Percentiles rank a stretch among this genome's conserved stretches.
These are phyloP conservation scores for Beta corolliflora DNA, from an alignment of 179 eudicot genomes.

Conservation along the genomic window DNA sequence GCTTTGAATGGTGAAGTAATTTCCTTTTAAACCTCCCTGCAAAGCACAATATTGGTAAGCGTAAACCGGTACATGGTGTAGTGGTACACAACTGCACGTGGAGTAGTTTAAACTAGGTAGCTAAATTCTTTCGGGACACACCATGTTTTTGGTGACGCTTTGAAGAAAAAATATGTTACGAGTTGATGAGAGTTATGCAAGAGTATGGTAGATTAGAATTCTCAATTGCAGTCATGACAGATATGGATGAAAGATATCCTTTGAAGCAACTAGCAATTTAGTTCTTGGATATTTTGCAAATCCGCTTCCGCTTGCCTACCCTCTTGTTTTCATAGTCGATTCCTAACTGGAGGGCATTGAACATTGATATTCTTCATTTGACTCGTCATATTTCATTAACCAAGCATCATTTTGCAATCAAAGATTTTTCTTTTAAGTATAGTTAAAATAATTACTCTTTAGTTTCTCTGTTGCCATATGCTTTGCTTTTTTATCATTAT, in stretches of 20 bases:
- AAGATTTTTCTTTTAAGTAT: background rate
- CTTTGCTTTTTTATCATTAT: background rate
- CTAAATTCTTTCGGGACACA: background rate
- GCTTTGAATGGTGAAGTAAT: too few species aligned
- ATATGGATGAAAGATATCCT: background rate
- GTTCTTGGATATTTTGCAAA: background rate
- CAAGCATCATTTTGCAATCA: background rate
- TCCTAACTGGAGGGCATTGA: background rate
- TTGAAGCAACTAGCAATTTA: background rate
- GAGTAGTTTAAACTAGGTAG: background rate
- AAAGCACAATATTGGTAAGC: too few species aligned
- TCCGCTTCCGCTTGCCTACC: background rate
- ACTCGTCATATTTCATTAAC: background rate
- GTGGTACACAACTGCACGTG: too few species aligned
- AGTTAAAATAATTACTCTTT: too few species aligned
- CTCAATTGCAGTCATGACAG: background rate
- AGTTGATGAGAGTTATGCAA: background rate
- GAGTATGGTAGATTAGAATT: background rate
- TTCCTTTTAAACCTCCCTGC: too few species aligned
- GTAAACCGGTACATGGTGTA: too few species aligned
- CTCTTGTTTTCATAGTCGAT: background rate
- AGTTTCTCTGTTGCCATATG: background rate
- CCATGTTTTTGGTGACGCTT: background rate
- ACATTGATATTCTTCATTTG: background rate
- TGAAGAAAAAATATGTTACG: background rate